A percentile compares a stretch with the other conserved stretches of the same genome.
These are phyloP conservation scores for Aspergillus conjunctus DNA, from an alignment of 495 filamentous ascomycete genomes.

Conservation along the genomic window DNA sequence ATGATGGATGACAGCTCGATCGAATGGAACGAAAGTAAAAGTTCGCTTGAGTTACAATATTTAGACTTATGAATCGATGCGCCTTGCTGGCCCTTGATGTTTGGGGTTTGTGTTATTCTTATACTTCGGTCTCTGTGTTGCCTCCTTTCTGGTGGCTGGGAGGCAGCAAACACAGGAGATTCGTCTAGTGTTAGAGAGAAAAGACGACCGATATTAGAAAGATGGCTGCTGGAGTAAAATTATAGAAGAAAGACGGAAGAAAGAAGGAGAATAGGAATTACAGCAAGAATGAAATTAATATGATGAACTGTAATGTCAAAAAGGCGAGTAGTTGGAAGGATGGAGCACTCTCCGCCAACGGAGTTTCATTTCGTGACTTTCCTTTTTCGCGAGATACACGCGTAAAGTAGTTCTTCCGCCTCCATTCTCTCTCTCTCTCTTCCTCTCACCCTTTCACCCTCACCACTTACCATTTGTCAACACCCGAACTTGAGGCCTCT, in stretches of 20 bases:
- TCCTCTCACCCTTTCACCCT: conserved; percentile 8
- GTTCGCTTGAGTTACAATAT: not conserved
- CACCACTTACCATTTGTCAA: conserved; percentile 10
- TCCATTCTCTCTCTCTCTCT: conserved; percentile 5
- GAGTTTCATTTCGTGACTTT: conserved; percentile 16
- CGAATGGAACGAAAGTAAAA: not conserved
- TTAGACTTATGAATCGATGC: not conserved
- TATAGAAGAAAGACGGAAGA: not conserved
- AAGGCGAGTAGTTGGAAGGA: not conserved
- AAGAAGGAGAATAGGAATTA: not conserved
- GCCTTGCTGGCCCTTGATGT: not conserved
- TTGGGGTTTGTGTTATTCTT: conserved; percentile 5
- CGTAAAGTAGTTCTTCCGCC: conserved; percentile 23
- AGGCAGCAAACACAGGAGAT: not conserved
- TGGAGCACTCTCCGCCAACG: not conserved
- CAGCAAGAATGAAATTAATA: no score
- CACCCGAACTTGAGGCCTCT: not conserved
- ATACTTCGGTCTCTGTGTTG: not conserved
- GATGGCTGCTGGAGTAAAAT: not conserved
- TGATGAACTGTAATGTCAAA: no score
- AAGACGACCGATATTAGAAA: not conserved
- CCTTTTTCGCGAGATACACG: conserved; percentile 15
- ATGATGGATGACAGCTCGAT: conserved; percentile 44
- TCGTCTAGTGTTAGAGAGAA: not conserved
- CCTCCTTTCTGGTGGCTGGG: conserved; percentile 3